Evolutionary conservation across 2,329 filamentous ascomycete species (phyloP).

Genomic region (Aureobasidium uvarum): DNA sequence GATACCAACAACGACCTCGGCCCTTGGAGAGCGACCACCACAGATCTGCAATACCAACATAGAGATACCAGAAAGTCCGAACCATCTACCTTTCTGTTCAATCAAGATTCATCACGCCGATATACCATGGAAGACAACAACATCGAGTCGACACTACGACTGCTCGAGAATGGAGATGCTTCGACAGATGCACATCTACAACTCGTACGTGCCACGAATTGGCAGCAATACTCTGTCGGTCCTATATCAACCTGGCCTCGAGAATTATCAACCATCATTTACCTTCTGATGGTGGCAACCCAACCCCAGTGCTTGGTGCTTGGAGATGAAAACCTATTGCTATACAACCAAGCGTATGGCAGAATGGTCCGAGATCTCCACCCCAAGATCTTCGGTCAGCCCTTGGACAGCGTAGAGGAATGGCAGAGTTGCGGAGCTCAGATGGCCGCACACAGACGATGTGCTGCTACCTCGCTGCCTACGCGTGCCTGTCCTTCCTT

Average conservation of each 20-base stretch:
- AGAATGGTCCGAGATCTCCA: conserved; percentile 5
- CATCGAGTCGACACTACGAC: not conserved
- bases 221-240: not conserved
- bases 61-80: not conserved
- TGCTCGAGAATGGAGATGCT: conserved; percentile 7
- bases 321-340: not conserved
- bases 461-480: not conserved
- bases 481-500: not conserved
- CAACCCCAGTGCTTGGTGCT: conserved; percentile 2
- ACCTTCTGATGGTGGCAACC: not conserved
- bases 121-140: not conserved
- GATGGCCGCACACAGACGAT: not conserved
- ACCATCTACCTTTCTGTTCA: not conserved
- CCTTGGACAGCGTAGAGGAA: not conserved
- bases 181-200: not conserved
- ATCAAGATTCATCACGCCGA: not conserved
- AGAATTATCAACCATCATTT: not conserved
- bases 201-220: not conserved
- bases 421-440: not conserved
- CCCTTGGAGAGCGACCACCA: not conserved
- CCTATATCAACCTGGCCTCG: conserved; percentile 11
- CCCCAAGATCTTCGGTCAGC: conserved; percentile 2
- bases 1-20: not conserved
- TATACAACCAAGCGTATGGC: conserved; percentile 8
- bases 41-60: not conserved